Percentiles rank a stretch among this genome's conserved stretches.
Conservation (phyloP, 345 rosid species). For the Hibiscus syriacus region DNA sequence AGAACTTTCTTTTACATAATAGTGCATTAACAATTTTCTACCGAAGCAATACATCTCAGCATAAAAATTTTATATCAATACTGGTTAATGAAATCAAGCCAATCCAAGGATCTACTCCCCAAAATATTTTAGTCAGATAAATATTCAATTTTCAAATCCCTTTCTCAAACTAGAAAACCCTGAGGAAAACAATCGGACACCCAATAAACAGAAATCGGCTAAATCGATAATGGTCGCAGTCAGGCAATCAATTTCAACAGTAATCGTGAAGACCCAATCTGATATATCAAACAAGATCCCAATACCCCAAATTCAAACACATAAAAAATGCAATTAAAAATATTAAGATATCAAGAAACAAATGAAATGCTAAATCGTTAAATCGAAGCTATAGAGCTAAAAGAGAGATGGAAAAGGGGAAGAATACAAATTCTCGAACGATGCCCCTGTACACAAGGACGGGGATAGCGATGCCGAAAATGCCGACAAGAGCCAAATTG, state of each 20-base stretch:
- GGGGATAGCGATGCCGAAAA: constrained; percentile 94
- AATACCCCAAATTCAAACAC: neutral
- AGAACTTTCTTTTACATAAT: neutral
- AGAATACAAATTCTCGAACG: constrained; percentile 66
- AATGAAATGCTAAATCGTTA: neutral
- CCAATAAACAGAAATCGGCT: neutral
- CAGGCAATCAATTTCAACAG: neutral
- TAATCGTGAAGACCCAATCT: neutral
- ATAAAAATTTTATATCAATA: too few relatives aligned
- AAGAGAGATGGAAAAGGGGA: neutral
- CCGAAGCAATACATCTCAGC: neutral
- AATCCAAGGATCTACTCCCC: too few relatives aligned
- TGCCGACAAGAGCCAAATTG: constrained; percentile 73
- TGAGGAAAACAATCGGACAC: neutral
- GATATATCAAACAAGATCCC: neutral
- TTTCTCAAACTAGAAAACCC: neutral
- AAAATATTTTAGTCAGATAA: too few relatives aligned
- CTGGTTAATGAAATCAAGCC: too few relatives aligned
- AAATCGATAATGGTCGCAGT: neutral
- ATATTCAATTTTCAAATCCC: neutral
- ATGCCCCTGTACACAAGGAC: constrained; percentile 77
- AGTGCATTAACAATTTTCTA: neutral
- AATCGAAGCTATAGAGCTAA: neutral
- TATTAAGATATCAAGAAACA: neutral
- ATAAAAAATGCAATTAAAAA: neutral